Evolutionary conservation across 257 asterid genomes (phyloP), one percentile per base, ranked within the genome.

Genomic region (Knoxia roxburghii): DNA sequence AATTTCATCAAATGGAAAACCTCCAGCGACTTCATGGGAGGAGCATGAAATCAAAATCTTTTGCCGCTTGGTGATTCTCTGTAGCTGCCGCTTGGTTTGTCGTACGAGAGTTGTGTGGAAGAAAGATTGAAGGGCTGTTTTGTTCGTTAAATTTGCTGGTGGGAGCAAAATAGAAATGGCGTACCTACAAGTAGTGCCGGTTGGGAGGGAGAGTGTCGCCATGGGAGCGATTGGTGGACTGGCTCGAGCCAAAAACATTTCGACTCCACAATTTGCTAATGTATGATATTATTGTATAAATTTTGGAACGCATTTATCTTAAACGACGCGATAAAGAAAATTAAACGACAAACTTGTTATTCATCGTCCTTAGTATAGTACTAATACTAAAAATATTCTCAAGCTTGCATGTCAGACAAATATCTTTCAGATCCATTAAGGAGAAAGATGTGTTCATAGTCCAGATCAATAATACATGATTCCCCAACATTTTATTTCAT

Each of bases 161-260:
- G 79, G 76, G 53, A 14, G 48, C n/a, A n/a, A n/a, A n/a, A n/a
- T n/a, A 50, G 74, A 53, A 59, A 46, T 60, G 51, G 69, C 56
- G 41, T 61, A 23, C 53, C 68, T 59, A 32, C 70, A 14, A 53
- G 77, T 41, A 35, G 74, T 35, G 57, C 73, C 37, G 71, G 55
- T 61, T 15, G 87, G 77, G 64, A 74, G 13, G 49, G 81, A 69
- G 45, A 79, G 56, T n/a, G 73, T 64, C 9, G 86, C 89, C 93
- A 86, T 85, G 61, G 57, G 21, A 9, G 53, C 53, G 18, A 18
- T 15, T 48, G 50, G 15, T 45, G 50, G 50, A 14, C 2, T 45
- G 50, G 20, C 14, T 45, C 1, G 17, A 45, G 50, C 50, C 20
- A 12, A 45, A 15, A 45, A 45, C 45, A 39, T 33, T 33, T 33